Conservation (phyloP, 78 protist species). For the Creolimax fragrantissima region DNA sequence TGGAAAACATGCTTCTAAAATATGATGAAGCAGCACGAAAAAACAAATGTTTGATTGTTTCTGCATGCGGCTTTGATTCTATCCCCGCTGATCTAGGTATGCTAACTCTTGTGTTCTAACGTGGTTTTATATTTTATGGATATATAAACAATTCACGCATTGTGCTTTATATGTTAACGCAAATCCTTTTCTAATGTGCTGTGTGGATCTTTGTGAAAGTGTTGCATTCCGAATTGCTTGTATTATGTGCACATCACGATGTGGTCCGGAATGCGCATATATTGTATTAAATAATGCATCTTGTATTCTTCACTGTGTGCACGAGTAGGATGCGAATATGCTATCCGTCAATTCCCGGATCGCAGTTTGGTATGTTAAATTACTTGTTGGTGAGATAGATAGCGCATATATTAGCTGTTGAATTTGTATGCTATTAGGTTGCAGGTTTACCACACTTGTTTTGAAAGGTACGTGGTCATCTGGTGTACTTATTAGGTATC, state of each 20-base stretch:
- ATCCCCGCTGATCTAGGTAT: slow-evolving; percentile 16
- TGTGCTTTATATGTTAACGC: background rate
- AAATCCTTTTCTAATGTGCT: background rate
- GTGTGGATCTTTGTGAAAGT: background rate
- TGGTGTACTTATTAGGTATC: no score
- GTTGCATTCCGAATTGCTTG: background rate
- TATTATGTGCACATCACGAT: background rate
- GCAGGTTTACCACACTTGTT: background rate
- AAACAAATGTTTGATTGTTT: background rate
- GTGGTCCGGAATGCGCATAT: background rate
- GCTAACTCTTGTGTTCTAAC: no score
- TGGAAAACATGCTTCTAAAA: slow-evolving; percentile 2
- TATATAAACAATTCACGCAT: no score
- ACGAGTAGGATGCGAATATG: background rate
- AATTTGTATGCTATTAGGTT: background rate
- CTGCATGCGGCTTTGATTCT: slow-evolving; percentile 30
- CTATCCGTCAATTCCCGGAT: background rate
- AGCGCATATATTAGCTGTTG: background rate
- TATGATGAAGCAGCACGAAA: background rate
- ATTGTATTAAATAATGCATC: background rate
- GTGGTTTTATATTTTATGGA: background rate
- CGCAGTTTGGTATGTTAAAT: background rate
- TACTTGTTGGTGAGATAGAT: background rate
- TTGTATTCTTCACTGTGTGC: no score
- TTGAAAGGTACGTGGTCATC: background rate